Evolutionary conservation across 306 rosid genomes (phyloP).

Genomic region (Cucumis hystrix): DNA sequence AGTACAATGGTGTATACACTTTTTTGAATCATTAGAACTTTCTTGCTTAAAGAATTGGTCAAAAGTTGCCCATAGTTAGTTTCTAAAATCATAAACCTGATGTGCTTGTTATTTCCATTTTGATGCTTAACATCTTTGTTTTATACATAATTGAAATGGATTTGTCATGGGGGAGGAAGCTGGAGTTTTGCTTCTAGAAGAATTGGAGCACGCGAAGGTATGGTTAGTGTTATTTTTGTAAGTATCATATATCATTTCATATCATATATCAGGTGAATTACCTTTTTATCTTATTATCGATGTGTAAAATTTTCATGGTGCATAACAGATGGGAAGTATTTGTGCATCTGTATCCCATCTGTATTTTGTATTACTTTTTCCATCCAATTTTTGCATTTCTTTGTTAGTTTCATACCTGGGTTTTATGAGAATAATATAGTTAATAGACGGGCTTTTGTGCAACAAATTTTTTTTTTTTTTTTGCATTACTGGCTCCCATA

Average conservation of each 20-base stretch:
- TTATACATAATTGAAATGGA: slow-evolving; percentile 80
- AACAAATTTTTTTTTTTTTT: no score
- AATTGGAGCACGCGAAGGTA: slow-evolving; percentile 96
- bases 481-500: no score
- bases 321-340: no score
- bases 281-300: no score
- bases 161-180: slow-evolving; percentile 99
- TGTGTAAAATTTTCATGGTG: no score
- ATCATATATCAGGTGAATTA: no score
- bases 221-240: slow-evolving; percentile 1
- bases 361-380: background rate
- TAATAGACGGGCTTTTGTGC: no score
- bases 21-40: background rate
- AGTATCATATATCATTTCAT: background rate
- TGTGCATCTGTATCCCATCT: no score
- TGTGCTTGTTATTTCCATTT: background rate
- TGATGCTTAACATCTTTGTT: slow-evolving; percentile 3
- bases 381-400: background rate
- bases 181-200: slow-evolving; percentile 88
- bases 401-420: background rate
- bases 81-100: background rate
- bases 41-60: background rate
- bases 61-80: background rate
- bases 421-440: background rate
- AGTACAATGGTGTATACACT: background rate